Evolutionary conservation across 2,329 filamentous ascomycete genomes (phyloP).

Genomic region (Colletotrichum tropicicola): DNA sequence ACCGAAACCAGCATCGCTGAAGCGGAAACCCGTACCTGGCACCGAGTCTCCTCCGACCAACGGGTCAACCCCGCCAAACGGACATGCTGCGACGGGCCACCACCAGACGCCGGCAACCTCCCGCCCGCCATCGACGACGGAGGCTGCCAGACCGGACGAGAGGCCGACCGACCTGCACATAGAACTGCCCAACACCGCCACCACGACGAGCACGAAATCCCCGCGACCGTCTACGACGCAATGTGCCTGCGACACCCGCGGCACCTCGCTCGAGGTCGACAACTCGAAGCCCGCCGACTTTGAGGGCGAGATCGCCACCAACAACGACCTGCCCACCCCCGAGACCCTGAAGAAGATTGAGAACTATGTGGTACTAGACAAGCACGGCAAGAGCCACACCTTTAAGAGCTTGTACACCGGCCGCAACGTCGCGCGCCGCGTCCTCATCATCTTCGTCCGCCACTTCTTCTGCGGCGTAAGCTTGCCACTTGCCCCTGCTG

Average conservation of each 20-base stretch:
- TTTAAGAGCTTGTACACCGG: constrained; percentile 73
- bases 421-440: constrained; percentile 60
- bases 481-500: constrained; percentile 30
- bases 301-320: constrained; percentile 62
- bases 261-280: constrained; percentile 44
- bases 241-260: constrained; percentile 5
- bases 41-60: not conserved
- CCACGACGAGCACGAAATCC: constrained; percentile 10
- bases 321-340: constrained; percentile 61
- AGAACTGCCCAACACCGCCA: not conserved
- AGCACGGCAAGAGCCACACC: constrained; percentile 63
- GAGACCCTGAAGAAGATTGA: constrained; percentile 61
- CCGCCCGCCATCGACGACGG: not conserved
- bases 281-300: constrained; percentile 59
- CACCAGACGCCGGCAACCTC: not conserved
- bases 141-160: not conserved
- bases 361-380: constrained; percentile 67
- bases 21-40: not conserved
- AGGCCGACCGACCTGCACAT: not conserved
- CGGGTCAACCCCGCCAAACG: not conserved
- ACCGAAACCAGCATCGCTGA: not conserved
- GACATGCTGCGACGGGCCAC: constrained; percentile 2
- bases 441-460: constrained; percentile 78
- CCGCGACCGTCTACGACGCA: constrained; percentile 18
- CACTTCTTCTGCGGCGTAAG: constrained; percentile 85